Conservation (phyloP, 345 rosid genomes). For the Anastatica hierochuntica region DNA sequence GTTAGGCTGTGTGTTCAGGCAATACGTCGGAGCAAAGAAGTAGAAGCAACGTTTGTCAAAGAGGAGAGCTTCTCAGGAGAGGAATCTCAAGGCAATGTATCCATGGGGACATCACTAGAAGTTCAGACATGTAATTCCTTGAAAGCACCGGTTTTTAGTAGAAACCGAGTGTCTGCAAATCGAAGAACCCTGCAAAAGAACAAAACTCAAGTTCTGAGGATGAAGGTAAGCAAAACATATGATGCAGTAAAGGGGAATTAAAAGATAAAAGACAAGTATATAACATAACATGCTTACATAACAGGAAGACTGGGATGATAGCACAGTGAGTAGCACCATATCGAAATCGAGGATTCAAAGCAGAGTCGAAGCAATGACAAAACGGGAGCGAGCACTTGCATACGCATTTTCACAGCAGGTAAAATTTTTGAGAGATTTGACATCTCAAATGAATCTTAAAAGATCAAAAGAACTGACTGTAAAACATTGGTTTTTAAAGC, state of each 20-base stretch:
- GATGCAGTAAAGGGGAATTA: background rate
- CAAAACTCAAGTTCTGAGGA: conserved; percentile 37
- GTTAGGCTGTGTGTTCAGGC: conserved; percentile 27
- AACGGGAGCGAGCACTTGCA: conserved; percentile 81
- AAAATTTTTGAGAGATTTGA: background rate
- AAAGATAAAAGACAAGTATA: background rate
- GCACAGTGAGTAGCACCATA: conserved; percentile 71
- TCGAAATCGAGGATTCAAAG: conserved; percentile 54
- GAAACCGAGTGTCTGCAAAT: conserved; percentile 28
- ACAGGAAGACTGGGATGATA: conserved; percentile 92
- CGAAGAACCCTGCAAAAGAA: conserved; percentile 32
- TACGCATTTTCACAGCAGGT: conserved; percentile 95
- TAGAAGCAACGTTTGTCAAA: conserved; percentile 9
- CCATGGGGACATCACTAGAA: conserved; percentile 59
- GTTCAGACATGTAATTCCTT: conserved; percentile 60
- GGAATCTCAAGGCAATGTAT: conserved; percentile 42
- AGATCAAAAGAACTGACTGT: background rate
- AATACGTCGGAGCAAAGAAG: conserved; percentile 21
- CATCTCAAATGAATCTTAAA: background rate
- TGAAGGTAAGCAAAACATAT: conserved; percentile 40
- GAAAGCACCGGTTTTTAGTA: conserved; percentile 29
- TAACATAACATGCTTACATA: conserved; percentile 3
- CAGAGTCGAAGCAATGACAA: conserved; percentile 60
- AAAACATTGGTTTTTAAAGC: conserved; percentile 25
- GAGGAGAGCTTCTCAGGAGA: conserved; percentile 19